Conservation (phyloP, 768 basidiomycete genomes). For the Serendipita sp. region DNA sequence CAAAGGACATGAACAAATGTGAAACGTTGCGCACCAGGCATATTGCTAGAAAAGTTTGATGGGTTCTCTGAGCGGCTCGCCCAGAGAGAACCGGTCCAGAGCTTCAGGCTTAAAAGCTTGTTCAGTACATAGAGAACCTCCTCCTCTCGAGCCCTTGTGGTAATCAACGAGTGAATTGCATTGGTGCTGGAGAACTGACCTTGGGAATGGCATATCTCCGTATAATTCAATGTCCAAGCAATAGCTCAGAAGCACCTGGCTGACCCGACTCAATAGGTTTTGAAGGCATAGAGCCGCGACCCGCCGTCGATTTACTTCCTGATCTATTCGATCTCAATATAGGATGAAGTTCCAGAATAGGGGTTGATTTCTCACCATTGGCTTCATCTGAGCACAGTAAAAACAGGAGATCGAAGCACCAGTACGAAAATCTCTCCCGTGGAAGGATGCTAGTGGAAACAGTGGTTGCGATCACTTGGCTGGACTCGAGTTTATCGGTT, state of each 20-base stretch:
- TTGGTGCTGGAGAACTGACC: slow-evolving; percentile 27
- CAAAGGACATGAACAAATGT: too few species aligned
- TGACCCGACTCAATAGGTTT: slow-evolving; percentile 61
- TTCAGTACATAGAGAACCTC: slow-evolving; percentile 73
- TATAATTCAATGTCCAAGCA: slow-evolving; percentile 72
- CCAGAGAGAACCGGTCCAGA: slow-evolving; percentile 66
- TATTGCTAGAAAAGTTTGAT: slow-evolving; percentile 32
- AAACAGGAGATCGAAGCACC: slow-evolving; percentile 82
- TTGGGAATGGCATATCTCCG: slow-evolving; percentile 77
- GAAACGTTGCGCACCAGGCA: slow-evolving; percentile 33
- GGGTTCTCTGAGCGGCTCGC: slow-evolving; percentile 56
- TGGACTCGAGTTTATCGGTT: slow-evolving; percentile 5
- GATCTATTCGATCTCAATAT: slow-evolving; percentile 26
- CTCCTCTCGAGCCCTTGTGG: slow-evolving; percentile 60
- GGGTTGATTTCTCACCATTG: slow-evolving; percentile 27
- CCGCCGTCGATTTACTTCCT: slow-evolving; percentile 40
- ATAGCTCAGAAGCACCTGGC: slow-evolving; percentile 47
- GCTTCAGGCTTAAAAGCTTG: slow-evolving; percentile 51
- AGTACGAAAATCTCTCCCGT: slow-evolving; percentile 77
- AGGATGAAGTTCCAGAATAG: not conserved
- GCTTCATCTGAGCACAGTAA: slow-evolving; percentile 54
- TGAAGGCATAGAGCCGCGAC: slow-evolving; percentile 60
- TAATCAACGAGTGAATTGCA: not conserved
- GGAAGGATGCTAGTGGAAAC: slow-evolving; percentile 38
- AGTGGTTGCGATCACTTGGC: slow-evolving; percentile 37